Conservation (phyloP, 306 rosid genomes). For the Phaseolus lunatus region DNA sequence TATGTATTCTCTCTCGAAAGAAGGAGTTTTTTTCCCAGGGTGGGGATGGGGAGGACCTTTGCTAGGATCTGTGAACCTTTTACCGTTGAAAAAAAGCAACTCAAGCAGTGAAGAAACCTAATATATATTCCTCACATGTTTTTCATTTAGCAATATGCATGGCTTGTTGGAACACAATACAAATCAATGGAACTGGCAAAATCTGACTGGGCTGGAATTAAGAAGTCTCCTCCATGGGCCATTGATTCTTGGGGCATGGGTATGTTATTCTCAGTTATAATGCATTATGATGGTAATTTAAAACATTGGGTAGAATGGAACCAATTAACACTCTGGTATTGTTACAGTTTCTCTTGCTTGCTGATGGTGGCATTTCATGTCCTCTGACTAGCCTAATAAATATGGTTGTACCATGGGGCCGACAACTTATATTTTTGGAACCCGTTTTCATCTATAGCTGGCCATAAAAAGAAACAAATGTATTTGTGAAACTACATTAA, state of each 20-base stretch:
- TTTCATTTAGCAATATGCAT: slow-evolving; percentile 85
- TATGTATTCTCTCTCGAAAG: slow-evolving; percentile 32
- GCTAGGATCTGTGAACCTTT: slow-evolving; percentile 26
- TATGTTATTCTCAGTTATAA: slow-evolving; percentile 53
- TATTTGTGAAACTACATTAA: slow-evolving; percentile 25
- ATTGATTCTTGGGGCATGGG: slow-evolving; percentile 99
- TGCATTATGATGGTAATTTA: slow-evolving; percentile 42
- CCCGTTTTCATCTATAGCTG: slow-evolving; percentile 24
- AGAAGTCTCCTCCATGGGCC: slow-evolving; percentile 96
- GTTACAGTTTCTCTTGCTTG: slow-evolving; percentile 36
- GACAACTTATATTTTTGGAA: slow-evolving; percentile 9
- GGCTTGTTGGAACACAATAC: slow-evolving; percentile 97
- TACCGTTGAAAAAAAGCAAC: slow-evolving; percentile 25
- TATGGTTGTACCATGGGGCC: slow-evolving; percentile 18
- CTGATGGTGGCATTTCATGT: slow-evolving; percentile 30
- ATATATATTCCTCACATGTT: slow-evolving; percentile 44
- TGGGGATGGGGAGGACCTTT: neutral
- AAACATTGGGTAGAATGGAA: slow-evolving; percentile 14
- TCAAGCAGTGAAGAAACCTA: slow-evolving; percentile 30
- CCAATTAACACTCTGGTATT: neutral
- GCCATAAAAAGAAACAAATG: neutral
- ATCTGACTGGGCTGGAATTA: slow-evolving; percentile 88
- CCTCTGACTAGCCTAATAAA: slow-evolving; percentile 27
- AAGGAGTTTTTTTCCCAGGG: neutral
- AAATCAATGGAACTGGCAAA: slow-evolving; percentile 86